A percentile compares a stretch with the other conserved stretches of the same genome.
Evolutionary conservation across 352 stramenopile genomes (phyloP).

Genomic region (Phytophthora palmivora): DNA sequence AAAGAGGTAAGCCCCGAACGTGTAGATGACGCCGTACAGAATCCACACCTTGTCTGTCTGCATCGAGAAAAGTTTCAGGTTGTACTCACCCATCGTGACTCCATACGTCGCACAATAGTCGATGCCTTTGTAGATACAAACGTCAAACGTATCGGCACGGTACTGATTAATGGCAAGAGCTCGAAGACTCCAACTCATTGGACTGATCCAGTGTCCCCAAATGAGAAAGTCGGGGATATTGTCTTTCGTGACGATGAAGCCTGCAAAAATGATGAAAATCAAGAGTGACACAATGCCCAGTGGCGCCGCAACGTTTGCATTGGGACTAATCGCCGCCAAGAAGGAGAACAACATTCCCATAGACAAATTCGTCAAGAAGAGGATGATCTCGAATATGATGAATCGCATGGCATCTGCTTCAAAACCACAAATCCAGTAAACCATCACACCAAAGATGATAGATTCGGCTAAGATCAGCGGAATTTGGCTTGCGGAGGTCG

Average conservation of each 20-base stretch:
- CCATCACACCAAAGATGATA: constrained; percentile 69
- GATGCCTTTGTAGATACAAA: constrained; percentile 38
- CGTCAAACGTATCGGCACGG: constrained; percentile 23
- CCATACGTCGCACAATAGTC: constrained; percentile 38
- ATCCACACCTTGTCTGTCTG: constrained; percentile 42
- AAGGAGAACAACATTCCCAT: constrained; percentile 43
- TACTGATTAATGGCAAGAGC: constrained; percentile 52
- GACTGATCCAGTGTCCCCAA: constrained; percentile 66
- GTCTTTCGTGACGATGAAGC: constrained; percentile 53
- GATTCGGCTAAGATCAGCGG: constrained; percentile 54
- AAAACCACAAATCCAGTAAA: constrained; percentile 80
- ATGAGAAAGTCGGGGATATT: constrained; percentile 49
- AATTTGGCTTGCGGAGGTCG: constrained; percentile 32
- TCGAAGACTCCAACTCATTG: constrained; percentile 50
- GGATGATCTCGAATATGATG: constrained; percentile 45
- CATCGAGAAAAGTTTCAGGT: constrained; percentile 38
- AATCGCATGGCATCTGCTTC: constrained; percentile 29
- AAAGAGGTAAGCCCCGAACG: constrained; percentile 19
- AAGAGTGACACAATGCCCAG: constrained; percentile 38
- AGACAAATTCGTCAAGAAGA: constrained; percentile 44
- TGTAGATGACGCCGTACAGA: constrained; percentile 23
- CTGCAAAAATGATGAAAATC: constrained; percentile 52
- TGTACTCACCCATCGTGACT: constrained; percentile 43
- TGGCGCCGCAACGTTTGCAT: constrained; percentile 33
- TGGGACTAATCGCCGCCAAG: constrained; percentile 34